These are phyloP conservation scores for Tulasnella sp. DNA, from an alignment of 768 basidiomycete species.

Conservation along the genomic window DNA sequence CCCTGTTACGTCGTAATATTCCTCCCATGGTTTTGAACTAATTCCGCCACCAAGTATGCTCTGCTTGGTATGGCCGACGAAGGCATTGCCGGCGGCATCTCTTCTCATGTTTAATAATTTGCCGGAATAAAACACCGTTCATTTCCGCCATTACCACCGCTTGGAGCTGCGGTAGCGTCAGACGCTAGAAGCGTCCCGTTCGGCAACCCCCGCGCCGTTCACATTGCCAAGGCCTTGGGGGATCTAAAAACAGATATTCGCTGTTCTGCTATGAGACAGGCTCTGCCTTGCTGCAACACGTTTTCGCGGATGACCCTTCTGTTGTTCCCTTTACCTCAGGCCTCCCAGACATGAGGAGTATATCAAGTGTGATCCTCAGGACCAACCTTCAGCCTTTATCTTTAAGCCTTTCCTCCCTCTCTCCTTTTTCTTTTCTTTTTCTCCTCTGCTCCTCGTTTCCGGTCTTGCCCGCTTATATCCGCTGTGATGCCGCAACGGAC, in stretches of 20 bases:
- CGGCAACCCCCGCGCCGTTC: neutral
- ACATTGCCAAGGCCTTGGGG: neutral
- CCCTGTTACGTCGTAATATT: neutral
- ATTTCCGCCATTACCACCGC: neutral
- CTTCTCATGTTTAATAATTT: neutral
- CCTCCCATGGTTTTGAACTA: neutral
- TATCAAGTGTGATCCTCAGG: neutral
- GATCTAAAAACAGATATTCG: neutral
- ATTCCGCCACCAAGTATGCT: neutral
- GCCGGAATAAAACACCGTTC: neutral
- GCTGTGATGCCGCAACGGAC: neutral
- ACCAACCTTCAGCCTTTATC: neutral
- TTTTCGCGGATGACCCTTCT: neutral
- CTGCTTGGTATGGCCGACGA: slow-evolving; percentile 33
- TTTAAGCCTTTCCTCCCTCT: neutral
- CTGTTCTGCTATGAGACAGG: neutral
- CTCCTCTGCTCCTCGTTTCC: no score
- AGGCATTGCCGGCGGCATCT: slow-evolving; percentile 21
- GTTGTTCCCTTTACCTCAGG: neutral
- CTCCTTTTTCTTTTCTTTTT: neutral
- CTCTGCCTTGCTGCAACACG: neutral
- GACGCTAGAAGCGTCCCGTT: neutral
- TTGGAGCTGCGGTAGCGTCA: neutral
- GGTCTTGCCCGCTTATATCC: neutral
- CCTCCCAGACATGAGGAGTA: neutral